phyloP scores from a whole-genome alignment of 352 stramenopile genomes.

The Pythium biforme region DNA sequence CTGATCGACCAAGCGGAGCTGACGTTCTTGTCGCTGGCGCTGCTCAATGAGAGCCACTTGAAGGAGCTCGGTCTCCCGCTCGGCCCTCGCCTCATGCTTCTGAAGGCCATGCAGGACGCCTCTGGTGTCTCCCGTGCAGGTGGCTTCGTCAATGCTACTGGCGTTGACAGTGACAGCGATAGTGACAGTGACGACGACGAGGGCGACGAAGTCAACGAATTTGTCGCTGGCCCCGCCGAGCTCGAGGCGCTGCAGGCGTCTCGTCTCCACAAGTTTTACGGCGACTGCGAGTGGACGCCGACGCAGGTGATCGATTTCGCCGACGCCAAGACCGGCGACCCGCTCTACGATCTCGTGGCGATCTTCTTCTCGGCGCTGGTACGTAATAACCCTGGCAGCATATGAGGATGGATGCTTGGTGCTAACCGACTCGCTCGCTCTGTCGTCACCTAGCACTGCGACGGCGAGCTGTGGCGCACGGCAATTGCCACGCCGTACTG shows the following conservation, averaged over 20 bases:
- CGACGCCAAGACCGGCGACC: constrained; percentile 83
- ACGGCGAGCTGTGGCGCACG: constrained; percentile 56
- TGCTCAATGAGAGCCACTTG: constrained; percentile 50
- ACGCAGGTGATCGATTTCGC: constrained; percentile 85
- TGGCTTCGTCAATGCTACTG: background rate
- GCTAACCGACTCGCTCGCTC: background rate
- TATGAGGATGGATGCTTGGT: background rate
- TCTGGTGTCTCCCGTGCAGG: no score
- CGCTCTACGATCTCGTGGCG: constrained; percentile 82
- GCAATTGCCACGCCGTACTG: constrained; percentile 67
- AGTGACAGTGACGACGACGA: constrained; percentile 43
- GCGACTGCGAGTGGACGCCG: constrained; percentile 52
- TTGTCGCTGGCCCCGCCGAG: constrained; percentile 5
- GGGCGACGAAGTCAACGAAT: constrained; percentile 36
- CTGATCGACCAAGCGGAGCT: constrained; percentile 64
- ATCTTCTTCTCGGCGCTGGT: constrained; percentile 81
- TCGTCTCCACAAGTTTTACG: constrained; percentile 49
- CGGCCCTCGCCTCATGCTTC: constrained; percentile 56
- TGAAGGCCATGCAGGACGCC: constrained; percentile 24
- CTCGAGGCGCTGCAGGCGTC: constrained; percentile 35
- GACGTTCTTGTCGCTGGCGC: constrained; percentile 40
- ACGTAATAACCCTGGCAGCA: constrained; percentile 13
- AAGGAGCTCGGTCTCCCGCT: constrained; percentile 60
- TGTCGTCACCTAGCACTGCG: constrained; percentile 57
- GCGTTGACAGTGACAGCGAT: background rate